These are phyloP conservation scores for Rhodamnia rubescens DNA, from an alignment of 345 rosid genomes.

Conservation along the genomic window DNA sequence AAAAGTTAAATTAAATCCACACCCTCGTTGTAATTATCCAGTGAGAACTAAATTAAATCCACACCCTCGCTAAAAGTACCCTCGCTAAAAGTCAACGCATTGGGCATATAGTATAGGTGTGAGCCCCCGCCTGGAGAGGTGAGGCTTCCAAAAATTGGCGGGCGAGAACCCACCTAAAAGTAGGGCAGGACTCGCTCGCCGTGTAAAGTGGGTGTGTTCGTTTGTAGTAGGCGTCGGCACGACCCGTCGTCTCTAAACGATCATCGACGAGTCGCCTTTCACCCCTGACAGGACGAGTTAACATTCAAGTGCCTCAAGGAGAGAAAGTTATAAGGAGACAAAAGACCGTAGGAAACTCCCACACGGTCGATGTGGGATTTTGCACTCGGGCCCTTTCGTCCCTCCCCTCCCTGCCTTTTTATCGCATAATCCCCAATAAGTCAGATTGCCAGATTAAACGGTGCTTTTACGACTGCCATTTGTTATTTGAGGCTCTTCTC, in stretches of 20 bases:
- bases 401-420: background rate
- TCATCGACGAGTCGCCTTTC: slow-evolving; percentile 66
- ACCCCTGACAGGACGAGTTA: slow-evolving; percentile 73
- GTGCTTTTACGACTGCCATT: background rate
- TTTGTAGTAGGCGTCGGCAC: slow-evolving; percentile 60
- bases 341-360: rapidly evolving
- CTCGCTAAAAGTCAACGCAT: no score
- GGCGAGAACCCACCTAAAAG: slow-evolving; percentile 42
- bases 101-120: background rate
- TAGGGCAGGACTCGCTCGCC: slow-evolving; percentile 60
- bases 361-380: background rate
- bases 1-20: no score
- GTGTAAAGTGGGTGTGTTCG: background rate
- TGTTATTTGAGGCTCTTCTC: background rate
- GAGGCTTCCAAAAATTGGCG: slow-evolving; percentile 89
- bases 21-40: no score
- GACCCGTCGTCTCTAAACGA: slow-evolving; percentile 74
- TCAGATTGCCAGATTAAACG: background rate
- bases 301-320: no score
- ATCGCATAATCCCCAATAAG: background rate
- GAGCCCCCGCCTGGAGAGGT: slow-evolving; percentile 15
- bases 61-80: no score
- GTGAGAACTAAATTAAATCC: no score
- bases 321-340: background rate
- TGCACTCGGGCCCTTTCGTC: background rate